Conservation (phyloP, 1,284 basidiomycete species). For the Singerocomus inundabilis region DNA sequence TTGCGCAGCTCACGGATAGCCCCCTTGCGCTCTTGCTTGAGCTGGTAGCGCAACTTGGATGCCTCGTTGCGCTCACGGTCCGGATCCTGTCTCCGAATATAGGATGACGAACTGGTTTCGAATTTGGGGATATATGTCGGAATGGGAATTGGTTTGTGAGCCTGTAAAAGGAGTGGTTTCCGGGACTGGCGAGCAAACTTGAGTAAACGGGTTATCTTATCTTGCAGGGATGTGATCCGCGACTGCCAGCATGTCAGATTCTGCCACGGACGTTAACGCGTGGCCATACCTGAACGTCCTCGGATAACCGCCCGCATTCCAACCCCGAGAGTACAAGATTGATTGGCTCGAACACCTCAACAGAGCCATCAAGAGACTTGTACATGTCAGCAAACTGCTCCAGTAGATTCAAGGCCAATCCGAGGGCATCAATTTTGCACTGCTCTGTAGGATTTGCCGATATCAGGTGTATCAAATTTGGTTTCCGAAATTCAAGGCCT, state of each 20-base stretch:
- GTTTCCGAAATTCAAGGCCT: constrained; percentile 39
- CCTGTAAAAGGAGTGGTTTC: constrained; percentile 81
- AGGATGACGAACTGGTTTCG: constrained; percentile 80
- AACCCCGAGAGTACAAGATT: constrained; percentile 57
- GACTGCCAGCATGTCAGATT: constrained; percentile 37
- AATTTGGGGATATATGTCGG: constrained; percentile 94
- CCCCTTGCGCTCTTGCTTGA: constrained; percentile 96
- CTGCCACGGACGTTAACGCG: neutral
- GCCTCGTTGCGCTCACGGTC: constrained; percentile 89
- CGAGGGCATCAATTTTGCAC: constrained; percentile 65
- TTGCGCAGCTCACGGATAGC: constrained; percentile 96
- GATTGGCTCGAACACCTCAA: constrained; percentile 80
- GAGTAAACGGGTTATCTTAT: constrained; percentile 60
- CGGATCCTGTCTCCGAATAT: constrained; percentile 83
- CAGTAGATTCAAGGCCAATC: constrained; percentile 61
- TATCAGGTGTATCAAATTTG: constrained; percentile 49
- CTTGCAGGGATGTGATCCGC: constrained; percentile 40
- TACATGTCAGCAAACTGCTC: constrained; percentile 72
- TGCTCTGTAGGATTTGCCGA: constrained; percentile 48
- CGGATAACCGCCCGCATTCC: constrained; percentile 46
- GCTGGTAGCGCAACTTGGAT: constrained; percentile 82
- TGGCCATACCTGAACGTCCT: constrained; percentile 52
- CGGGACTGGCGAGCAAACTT: constrained; percentile 74
- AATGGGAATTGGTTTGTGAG: constrained; percentile 96
- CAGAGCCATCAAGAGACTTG: constrained; percentile 76